Base-by-base conservation (phyloP, 352 stramenopile species). In the Globisporangium camurandrum region DNA sequence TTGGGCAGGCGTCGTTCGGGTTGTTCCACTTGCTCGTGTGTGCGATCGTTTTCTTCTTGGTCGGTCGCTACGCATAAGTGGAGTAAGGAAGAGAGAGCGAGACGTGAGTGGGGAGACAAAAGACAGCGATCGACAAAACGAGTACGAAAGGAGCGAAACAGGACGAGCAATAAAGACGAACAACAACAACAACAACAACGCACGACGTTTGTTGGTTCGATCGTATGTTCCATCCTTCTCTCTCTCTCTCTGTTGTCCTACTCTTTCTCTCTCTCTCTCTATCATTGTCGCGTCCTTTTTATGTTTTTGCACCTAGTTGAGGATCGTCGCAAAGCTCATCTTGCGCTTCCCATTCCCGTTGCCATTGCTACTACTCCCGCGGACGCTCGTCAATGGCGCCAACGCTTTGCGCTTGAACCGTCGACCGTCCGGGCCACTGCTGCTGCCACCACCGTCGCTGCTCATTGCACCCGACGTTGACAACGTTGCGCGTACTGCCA, bases 21-120 rank as follows among this genome's bases (percentile, higher is more conserved):
- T 61, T 88, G n/a, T 77, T 93, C 51, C 84, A 95, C 57, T 52
- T 95, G 38, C 55, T 93, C 22, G 66, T 95, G 42, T 91, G 79
- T 51, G 81, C 81, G 40, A 88, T 95, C 64, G 80, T 95, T 64
- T 93, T 92, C 73, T 95, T 93, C 69, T 72, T 95, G 60, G 69
- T 95, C 55, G 84, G 84, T 3, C 81, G 80, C 63, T 95, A 89
- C 57, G 91, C 86, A 62, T 91, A 70, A 33, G 22, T n/a, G 22
- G 14, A 44, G 24, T 14, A 26, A 46, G 41, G 23, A 33, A 46
- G 42, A 53, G 24, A 33, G 30, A 26, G 20, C 22, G 16, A n/a
- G 7, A n/a, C 11, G 14, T 38, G 33, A 10, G 11, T n/a, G 2
- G 33, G 14, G 33, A 14, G 33, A n/a, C 33, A 12, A 38, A 16